phyloP scores from a whole-genome alignment of 2,329 filamentous ascomycete species.

The Aspergillus awamori region DNA sequence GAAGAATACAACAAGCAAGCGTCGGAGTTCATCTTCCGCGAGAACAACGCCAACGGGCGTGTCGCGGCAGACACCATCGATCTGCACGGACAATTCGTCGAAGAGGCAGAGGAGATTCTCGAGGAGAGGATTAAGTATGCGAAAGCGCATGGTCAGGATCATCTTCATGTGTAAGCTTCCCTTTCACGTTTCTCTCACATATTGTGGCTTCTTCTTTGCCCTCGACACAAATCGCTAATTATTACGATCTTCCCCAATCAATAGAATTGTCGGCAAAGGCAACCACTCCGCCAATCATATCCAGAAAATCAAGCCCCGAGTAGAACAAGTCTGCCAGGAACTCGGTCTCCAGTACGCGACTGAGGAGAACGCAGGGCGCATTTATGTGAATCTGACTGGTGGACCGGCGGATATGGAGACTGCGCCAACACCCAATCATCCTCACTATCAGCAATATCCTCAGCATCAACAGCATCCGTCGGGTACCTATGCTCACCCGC shows the following conservation, averaged over 20 bases:
- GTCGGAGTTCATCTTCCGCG: conserved; percentile 90
- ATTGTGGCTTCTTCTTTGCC: neutral
- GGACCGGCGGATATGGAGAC: conserved; percentile 59
- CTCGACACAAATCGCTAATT: neutral
- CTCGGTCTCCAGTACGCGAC: conserved; percentile 80
- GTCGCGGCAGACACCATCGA: conserved; percentile 84
- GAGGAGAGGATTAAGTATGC: conserved; percentile 83
- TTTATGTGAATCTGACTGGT: conserved; percentile 84
- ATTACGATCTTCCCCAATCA: neutral
- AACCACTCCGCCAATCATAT: conserved; percentile 82
- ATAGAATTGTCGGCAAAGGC: conserved; percentile 85
- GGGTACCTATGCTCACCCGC: neutral
- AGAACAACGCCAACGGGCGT: conserved; percentile 80
- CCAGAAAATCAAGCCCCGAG: conserved; percentile 93
- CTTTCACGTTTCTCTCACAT: neutral
- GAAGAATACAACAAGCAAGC: conserved; percentile 89
- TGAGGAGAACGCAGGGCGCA: conserved; percentile 85
- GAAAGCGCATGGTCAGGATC: conserved; percentile 70
- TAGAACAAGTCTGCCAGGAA: conserved; percentile 83
- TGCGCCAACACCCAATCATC: conserved; percentile 38
- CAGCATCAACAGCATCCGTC: neutral
- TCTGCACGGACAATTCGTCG: conserved; percentile 90
- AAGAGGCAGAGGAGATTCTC: conserved; percentile 90
- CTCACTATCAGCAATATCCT: conserved; percentile 43
- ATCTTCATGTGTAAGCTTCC: conserved; percentile 73